Evolutionary conservation across 495 filamentous ascomycete species (phyloP).

Genomic region (Penicillium antarcticum): DNA sequence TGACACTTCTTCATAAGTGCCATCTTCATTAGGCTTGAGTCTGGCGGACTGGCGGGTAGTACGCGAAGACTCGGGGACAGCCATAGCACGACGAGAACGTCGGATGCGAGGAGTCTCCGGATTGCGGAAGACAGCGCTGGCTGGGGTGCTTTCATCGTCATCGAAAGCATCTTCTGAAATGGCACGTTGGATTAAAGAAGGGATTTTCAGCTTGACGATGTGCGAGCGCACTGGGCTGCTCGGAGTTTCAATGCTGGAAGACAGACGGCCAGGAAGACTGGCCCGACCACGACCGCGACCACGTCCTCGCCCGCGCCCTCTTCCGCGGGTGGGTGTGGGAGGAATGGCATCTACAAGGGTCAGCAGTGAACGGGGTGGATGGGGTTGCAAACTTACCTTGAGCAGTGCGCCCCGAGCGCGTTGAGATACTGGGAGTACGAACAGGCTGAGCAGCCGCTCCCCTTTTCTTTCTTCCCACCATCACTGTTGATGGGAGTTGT

Average conservation of each 20-base stretch:
- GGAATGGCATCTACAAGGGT: conserved; percentile 5
- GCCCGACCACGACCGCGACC: conserved; percentile 6
- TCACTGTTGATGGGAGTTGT: conserved; percentile 19
- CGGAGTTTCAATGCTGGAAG: neutral
- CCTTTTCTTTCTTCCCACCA: conserved; percentile 31
- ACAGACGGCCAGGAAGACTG: conserved; percentile 5
- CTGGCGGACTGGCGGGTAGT: conserved; percentile 38
- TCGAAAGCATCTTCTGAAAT: neutral
- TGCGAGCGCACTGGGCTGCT: conserved; percentile 9
- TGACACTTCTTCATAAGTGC: conserved; percentile 16
- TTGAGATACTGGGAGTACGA: conserved; percentile 16
- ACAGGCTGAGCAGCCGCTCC: conserved; percentile 13
- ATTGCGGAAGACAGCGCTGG: conserved; percentile 7
- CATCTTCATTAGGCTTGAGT: conserved; percentile 22
- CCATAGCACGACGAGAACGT: conserved; percentile 18
- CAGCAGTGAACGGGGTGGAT: neutral
- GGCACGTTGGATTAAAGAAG: conserved; percentile 1
- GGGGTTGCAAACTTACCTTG: conserved; percentile 9
- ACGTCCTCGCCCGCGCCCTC: conserved; percentile 20
- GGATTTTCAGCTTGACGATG: conserved; percentile 18
- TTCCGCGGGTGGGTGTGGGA: conserved; percentile 13
- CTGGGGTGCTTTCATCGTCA: neutral
- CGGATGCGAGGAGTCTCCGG: conserved; percentile 18
- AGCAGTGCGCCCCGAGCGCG: conserved; percentile 20
- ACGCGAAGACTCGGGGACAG: conserved; percentile 37